Evolutionary conservation across 2,329 filamentous ascomycete species (phyloP), one percentile per base, ranked within the genome.

Genomic region (Whalleya microplaca): DNA sequence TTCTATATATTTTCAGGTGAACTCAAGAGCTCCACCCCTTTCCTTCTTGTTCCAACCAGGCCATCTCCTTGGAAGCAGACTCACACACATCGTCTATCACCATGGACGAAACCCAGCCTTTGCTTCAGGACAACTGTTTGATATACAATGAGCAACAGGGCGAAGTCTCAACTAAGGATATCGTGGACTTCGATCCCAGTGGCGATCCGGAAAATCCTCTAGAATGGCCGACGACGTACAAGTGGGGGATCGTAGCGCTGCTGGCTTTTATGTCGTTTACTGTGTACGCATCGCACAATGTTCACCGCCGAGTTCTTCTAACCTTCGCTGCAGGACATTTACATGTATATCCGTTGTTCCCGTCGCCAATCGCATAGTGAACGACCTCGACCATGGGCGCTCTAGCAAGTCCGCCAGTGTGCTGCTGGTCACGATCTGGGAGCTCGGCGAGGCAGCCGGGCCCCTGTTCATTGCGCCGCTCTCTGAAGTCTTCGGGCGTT

Each of bases 341-440:
- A 84, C 80, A 6, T 85, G 82, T 69, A 81, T 84, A 53, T 78
- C 78, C 0, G 74, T 84, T 1, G 79, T 84, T 1, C 82, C 83
- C 0, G 74, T 85, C 48, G 81, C 83, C 6, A 73, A 71, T 40
- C 73, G 72, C 45, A 84, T 85, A 59, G 76, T 82, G 20, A 63
- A 71, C 1, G 82, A 85, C 55, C 74, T 79, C 46, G 69, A 76
- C 55, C 50, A 64, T 18, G 70, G 73, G n/a, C 61, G 66, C 9
- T 64, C 72, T 23, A 75, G 73, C 69, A 78, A 78, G 54, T 78
- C 79, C 0, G 74, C 80, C 16, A 78, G 75, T 63, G 80, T 83
- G 41, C 75, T 92, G 44, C 84, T 91, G 51, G 85, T 91, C 8
- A 89, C 87, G 0, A 84, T 90, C 56, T 88, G 88, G 78, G 83